Evolutionary conservation across 805 yeast species (phyloP).

Genomic region (Kodamaea hsintzibuensis): DNA sequence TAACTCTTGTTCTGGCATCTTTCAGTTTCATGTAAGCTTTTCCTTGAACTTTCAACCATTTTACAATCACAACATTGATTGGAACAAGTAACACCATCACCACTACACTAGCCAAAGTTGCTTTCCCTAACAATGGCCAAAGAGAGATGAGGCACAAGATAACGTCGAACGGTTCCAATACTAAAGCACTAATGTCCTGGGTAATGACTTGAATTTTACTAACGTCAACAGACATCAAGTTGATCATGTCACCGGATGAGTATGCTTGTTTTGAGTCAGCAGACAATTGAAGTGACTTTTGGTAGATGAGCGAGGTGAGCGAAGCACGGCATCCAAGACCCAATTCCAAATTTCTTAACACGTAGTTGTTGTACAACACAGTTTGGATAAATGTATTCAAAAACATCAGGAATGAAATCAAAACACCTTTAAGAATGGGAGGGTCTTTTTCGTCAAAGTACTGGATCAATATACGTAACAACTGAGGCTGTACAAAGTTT

Average conservation of each 20-base stretch:
- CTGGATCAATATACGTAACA: conserved; percentile 64
- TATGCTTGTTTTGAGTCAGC: conserved; percentile 30
- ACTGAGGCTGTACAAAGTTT: conserved; percentile 81
- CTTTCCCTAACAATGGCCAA: conserved; percentile 23
- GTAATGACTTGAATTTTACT: conserved; percentile 22
- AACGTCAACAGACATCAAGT: conserved; percentile 25
- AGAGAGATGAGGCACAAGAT: conserved; percentile 20
- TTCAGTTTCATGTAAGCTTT: conserved; percentile 19
- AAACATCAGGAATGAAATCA: conserved; percentile 67
- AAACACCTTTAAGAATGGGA: conserved; percentile 59
- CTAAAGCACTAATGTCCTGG: conserved; percentile 48
- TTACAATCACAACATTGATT: conserved; percentile 21
- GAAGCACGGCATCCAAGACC: conserved; percentile 47
- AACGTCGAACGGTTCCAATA: conserved; percentile 55
- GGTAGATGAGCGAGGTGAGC: conserved; percentile 23
- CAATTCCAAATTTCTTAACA: conserved; percentile 53
- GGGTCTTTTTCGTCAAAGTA: conserved; percentile 51
- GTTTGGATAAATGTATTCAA: conserved; percentile 60
- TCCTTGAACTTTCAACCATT: conserved; percentile 44
- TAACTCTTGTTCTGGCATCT: conserved; percentile 22
- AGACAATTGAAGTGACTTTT: conserved; percentile 22
- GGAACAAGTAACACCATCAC: conserved; percentile 21
- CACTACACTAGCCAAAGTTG: conserved; percentile 21
- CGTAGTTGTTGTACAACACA: conserved; percentile 66
- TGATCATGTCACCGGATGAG: conserved; percentile 26